Percentiles rank a stretch among this genome's conserved stretches.
Evolutionary conservation across 768 basidiomycete species (phyloP).

Genomic region (Agaricus blazei): DNA sequence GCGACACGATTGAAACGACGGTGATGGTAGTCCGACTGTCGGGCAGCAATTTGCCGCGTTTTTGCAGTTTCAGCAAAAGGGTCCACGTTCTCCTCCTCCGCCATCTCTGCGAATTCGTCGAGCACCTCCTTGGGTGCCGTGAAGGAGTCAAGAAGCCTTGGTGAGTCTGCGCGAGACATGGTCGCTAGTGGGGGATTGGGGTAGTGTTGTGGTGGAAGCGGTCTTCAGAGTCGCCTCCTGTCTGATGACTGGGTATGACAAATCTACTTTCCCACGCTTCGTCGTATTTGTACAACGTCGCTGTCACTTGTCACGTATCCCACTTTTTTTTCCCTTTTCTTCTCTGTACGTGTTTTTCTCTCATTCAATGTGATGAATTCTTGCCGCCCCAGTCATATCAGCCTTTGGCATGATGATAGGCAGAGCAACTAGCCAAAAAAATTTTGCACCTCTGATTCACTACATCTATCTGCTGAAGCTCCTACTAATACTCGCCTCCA

Average conservation of each 20-base stretch:
- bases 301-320: neutral
- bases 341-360: conserved; percentile 6
- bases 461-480: conserved; percentile 10
- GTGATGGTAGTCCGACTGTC: conserved; percentile 94
- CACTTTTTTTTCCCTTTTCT: conserved; percentile 12
- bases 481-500: neutral
- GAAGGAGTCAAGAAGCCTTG: conserved; percentile 83
- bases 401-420: conserved; percentile 53
- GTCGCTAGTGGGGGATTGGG: conserved; percentile 4
- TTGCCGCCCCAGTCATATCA: conserved; percentile 74
- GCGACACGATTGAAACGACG: conserved; percentile 84
- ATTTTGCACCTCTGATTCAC: conserved; percentile 55
- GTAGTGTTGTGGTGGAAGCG: conserved; percentile 12
- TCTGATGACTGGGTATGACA: conserved; percentile 19
- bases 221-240: conserved; percentile 18
- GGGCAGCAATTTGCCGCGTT: conserved; percentile 87
- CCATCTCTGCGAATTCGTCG: conserved; percentile 89
- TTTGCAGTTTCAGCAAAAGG: conserved; percentile 91
- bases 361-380: conserved; percentile 47
- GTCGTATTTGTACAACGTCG: neutral
- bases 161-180: conserved; percentile 56
- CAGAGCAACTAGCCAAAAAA: conserved; percentile 62
- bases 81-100: conserved; percentile 90
- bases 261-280: conserved; percentile 30
- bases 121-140: conserved; percentile 92